Evolutionary conservation across 1,284 basidiomycete species (phyloP).

Genomic region (Austroboletus niveus): DNA sequence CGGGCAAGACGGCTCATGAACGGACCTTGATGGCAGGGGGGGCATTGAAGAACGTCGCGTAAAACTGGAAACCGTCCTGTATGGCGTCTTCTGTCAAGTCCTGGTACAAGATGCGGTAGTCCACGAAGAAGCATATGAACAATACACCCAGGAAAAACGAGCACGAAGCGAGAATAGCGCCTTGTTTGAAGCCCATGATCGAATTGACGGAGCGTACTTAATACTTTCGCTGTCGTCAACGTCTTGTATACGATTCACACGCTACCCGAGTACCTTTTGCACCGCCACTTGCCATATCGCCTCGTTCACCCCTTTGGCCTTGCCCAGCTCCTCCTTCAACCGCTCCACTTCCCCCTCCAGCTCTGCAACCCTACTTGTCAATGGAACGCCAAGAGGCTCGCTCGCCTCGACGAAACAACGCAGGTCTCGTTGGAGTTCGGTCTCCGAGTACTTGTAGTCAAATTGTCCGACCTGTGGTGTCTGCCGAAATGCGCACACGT

Average conservation of each 20-base stretch:
- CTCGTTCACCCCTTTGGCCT: constrained; percentile 84
- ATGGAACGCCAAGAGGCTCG: constrained; percentile 36
- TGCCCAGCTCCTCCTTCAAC: constrained; percentile 67
- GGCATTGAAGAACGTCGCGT: constrained; percentile 86
- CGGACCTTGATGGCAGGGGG: constrained; percentile 85
- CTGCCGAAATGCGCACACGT: constrained; percentile 6
- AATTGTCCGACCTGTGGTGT: constrained; percentile 14
- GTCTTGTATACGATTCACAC: constrained; percentile 17
- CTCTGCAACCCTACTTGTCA: constrained; percentile 59
- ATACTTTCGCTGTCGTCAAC: not conserved
- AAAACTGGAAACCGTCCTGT: constrained; percentile 81
- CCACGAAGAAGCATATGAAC: constrained; percentile 85
- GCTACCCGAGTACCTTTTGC: constrained; percentile 46
- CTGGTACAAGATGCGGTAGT: constrained; percentile 78
- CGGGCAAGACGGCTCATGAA: not conserved
- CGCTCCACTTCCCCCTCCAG: constrained; percentile 70
- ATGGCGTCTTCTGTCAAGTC: constrained; percentile 60
- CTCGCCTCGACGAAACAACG: constrained; percentile 48
- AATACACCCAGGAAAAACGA: constrained; percentile 90
- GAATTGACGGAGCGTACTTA: not conserved
- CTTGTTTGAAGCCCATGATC: constrained; percentile 81
- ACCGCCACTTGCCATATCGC: constrained; percentile 87
- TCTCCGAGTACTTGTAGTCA: constrained; percentile 42
- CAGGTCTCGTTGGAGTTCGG: constrained; percentile 61
- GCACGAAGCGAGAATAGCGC: constrained; percentile 76